Percentiles rank a stretch among this genome's conserved stretches.
These are phyloP conservation scores for Ophiostoma himal-ulmi DNA, from an alignment of 2,329 filamentous ascomycete species.

Conservation along the genomic window DNA sequence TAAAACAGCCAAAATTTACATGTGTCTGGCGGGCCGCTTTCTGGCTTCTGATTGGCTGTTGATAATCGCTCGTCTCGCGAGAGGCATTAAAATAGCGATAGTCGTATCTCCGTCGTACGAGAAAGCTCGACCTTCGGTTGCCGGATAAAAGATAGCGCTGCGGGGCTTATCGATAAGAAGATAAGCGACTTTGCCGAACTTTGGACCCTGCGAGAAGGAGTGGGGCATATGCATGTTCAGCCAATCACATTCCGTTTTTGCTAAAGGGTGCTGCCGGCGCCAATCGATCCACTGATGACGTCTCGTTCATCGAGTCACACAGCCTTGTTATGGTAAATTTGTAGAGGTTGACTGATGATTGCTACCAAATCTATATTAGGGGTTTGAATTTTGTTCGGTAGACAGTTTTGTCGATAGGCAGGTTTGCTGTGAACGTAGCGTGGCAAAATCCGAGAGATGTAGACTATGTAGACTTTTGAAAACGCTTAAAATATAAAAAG, in stretches of 20 bases:
- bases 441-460: too few species aligned
- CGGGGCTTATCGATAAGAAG: conserved; percentile 17
- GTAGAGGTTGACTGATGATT: too few species aligned
- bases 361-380: too few species aligned
- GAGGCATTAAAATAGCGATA: neutral
- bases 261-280: conserved; percentile 1
- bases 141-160: conserved; percentile 21
- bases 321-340: neutral
- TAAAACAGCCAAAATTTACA: neutral
- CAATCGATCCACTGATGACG: conserved; percentile 13
- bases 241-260: neutral
- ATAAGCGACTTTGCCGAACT: conserved; percentile 19
- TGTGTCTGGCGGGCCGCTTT: neutral
- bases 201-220: neutral
- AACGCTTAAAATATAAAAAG: too few species aligned
- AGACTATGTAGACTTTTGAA: too few species aligned
- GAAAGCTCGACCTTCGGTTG: conserved; percentile 19
- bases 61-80: conserved; percentile 4
- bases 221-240: neutral
- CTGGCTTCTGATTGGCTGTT: conserved; percentile 17
- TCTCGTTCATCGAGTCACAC: neutral
- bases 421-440: too few species aligned
- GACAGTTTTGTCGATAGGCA: too few species aligned
- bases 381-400: too few species aligned
- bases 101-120: conserved; percentile 28